Base-by-base conservation (phyloP, 2,329 filamentous ascomycete species). In the Epicoccum nigrum region DNA sequence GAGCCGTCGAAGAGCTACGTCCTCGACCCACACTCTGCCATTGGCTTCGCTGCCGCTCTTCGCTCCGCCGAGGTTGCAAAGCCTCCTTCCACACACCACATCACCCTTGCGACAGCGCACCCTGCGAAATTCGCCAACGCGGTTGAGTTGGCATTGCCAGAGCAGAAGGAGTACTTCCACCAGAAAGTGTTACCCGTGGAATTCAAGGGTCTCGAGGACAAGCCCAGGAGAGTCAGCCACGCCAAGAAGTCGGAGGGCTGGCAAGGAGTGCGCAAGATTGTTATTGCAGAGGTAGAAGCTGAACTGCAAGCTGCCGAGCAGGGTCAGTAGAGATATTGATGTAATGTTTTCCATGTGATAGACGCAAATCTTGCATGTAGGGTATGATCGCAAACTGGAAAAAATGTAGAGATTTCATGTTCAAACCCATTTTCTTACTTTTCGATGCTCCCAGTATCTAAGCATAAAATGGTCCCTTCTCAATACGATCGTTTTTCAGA, bases 121-220 rank as follows among this genome's bases (percentile, higher is more conserved):
- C 93, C 94, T 0, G 94, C 93, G 55, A 99, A 99, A 75, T 99
- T 99, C 68, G 86, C 88, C 0, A 84, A 85, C 25, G 92, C 92
- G 0, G 93, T 99, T 1, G 88, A 92, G 62, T 72, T 88, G 39
- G 92, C 93, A 0, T 79, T 97, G 53, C 82, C 85, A 58, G 83
- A 83, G 7, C 81, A 89, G 68, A 72, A 81, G n/a, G 86, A 82
- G 1, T 97, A 95, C 64, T 81, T 85, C 62, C 96, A 96, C 69
- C 79, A 81, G 56, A 83, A 87, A 56, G 88, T 97, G 1, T 80
- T 95, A 46, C 93, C 93, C 0, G 73, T 82, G 50, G 90, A 97
- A 75, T 94, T 97, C 68, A 77, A 88, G 27, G 93, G 89, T 0
- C 77, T 97, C 1, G 86, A 92, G 68, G 76, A 86, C 65, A 86